Base-by-base conservation (phyloP, 2,329 filamentous ascomycete genomes). In the Teratosphaeriaceae sp. region DNA sequence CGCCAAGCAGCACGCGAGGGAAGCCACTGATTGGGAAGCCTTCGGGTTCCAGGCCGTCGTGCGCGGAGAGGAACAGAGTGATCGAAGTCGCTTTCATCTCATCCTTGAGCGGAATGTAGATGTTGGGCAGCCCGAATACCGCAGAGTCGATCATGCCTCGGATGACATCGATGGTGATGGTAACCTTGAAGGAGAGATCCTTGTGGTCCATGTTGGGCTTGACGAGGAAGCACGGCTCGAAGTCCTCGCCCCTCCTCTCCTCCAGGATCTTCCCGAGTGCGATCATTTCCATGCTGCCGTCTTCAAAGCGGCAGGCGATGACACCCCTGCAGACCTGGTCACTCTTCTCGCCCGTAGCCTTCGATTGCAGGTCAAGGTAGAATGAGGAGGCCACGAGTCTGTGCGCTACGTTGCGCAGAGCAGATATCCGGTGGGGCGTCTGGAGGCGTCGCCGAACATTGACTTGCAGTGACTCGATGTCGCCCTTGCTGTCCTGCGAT, bases 311-410 rank as follows among this genome's bases (percentile, higher is more conserved):
- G 35, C 62, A 65, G 8, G 48, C 33, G 20, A 65, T 60, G 5
- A 45, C 45, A 15, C 59, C 62, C 26, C 46, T 52, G 48, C 55
- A 61, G 13, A 60, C 42, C 30, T 58, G 57, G 35, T 61, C 58
- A 38, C 55, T 55, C 27, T 55, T 54, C 38, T 61, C 58, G 11
- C 48, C 53, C 7, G 54, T 60, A 9, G 53, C 52, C 38, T 60
- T 62, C 1, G 56, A 52, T 21, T 60, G 55, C 24, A 63, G 44
- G 21, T 65, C 60, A 20, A 65, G 60, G 45, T 65, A 66, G 51
- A 66, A 66, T 1, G 54, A 64, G 3, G 62, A 65, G 11, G 64
- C 61, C 1, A 66, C 53, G 6, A 66, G 53, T 35, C 59, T 48
- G 44, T 62, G 58, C 7, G 62, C 61, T 2, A 65, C 55, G 22